Base-by-base conservation (phyloP, 768 basidiomycete genomes). In the Steccherinum ochraceum region DNA sequence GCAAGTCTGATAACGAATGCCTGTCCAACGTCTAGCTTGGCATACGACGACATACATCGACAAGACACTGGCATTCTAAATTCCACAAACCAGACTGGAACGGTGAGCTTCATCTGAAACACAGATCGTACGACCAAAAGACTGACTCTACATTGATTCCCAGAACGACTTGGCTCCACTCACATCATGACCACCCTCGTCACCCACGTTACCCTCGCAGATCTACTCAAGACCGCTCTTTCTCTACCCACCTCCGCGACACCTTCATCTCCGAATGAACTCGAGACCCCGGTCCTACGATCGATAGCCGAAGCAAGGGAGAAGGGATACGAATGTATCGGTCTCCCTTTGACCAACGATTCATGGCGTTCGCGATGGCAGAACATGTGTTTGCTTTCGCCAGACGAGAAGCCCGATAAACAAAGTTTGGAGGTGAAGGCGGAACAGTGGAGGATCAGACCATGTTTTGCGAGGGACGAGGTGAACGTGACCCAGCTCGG, bases 401-500 rank as follows among this genome's bases (percentile, higher is more conserved):
- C 73, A 12, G 69, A 71, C n/a, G 63, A 61, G 30, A 60, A 55
- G 35, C 66, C 77, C 54, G 65, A 69, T 42, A 67, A 61, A 35
- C 65, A 71, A 25, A 69, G 61, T 26, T 73, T 77, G 10, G 83
- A 86, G 60, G 73, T 71, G 61, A 75, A 72, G 27, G 91, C 93
- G 1, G 96, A 99, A 68, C 69, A 71, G 13, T 99, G 96, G 96
- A 79, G 96, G 61, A 76, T 80, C 49, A 79, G 80, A 19, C 93
- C 92, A 24, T 81, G 74, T 35, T 94, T 97, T 66, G 64, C 77
- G 60, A 69, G 76, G 35, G 88, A 87, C 52, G 96, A 99, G 69
- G 85, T 97, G 50, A 95, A 89, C 48, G 79, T 96, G 50, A 90
- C 90, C 13, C 73, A 87, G 56, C 74, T 95, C n/a, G 93, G 89